A percentile compares a stretch with the other conserved stretches of the same genome.
Conservation (phyloP, 352 stramenopile species). For the Pythium brassicae region DNA sequence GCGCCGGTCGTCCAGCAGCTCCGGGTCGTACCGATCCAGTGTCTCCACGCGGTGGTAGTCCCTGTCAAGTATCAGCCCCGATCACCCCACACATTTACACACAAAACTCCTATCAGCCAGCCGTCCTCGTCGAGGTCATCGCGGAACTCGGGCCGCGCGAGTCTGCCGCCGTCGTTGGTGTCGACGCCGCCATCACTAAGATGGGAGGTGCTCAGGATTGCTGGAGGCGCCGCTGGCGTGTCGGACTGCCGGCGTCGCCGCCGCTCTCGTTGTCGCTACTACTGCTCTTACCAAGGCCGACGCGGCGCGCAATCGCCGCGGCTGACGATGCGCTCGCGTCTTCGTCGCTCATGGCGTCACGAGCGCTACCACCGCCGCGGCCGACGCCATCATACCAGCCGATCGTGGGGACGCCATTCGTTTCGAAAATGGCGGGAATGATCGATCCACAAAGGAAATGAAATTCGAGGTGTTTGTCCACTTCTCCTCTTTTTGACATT, state of each 20-base stretch:
- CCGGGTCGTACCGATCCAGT: constrained; percentile 95
- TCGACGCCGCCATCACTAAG: background rate
- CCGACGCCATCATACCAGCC: no score
- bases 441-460: no score
- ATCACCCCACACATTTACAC: no score
- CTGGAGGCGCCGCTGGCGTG: constrained; percentile 11
- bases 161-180: no score
- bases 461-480: no score
- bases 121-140: constrained; percentile 92
- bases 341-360: background rate
- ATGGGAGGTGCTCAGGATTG: background rate
- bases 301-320: background rate
- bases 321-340: background rate
- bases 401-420: no score
- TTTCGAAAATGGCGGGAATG: no score
- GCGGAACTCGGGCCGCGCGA: constrained; percentile 9
- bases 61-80: constrained; percentile 42
- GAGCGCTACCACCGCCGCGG: no score
- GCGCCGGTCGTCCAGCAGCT: constrained; percentile 92
- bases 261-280: constrained; percentile 18
- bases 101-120: no score
- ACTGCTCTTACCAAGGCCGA: background rate
- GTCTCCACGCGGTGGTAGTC: constrained; percentile 98
- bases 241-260: constrained; percentile 19
- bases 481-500: no score